A percentile compares a stretch with the other conserved stretches of the same genome.
phyloP scores from a whole-genome alignment of 1,284 basidiomycete genomes.

The Trametes sp. region DNA sequence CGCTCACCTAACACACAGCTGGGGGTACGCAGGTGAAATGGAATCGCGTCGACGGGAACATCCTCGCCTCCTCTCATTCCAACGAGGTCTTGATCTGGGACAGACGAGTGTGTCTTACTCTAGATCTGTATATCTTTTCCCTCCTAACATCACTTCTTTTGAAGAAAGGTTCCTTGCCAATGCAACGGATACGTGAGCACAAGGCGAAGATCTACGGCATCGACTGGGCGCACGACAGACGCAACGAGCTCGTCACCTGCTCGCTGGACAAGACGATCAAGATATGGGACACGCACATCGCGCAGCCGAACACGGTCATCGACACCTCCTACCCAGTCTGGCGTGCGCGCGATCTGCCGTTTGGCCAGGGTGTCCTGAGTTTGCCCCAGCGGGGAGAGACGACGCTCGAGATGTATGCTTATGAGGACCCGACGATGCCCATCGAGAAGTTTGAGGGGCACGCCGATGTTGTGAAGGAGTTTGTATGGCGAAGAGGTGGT shows the following conservation, averaged over 20 bases:
- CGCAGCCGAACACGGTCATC: slow-evolving; percentile 63
- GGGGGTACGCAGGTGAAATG: slow-evolving; percentile 96
- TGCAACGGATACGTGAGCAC: slow-evolving; percentile 82
- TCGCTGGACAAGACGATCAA: slow-evolving; percentile 94
- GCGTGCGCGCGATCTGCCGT: slow-evolving; percentile 92
- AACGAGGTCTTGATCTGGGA: slow-evolving; percentile 90
- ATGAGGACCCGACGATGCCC: slow-evolving; percentile 56
- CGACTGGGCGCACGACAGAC: slow-evolving; percentile 84
- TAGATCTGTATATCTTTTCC: background rate
- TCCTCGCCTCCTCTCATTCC: slow-evolving; percentile 88
- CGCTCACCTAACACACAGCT: slow-evolving; percentile 49
- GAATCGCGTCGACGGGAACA: slow-evolving; percentile 86
- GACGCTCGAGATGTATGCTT: slow-evolving; percentile 85
- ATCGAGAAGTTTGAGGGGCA: slow-evolving; percentile 89
- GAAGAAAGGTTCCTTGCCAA: slow-evolving; percentile 89
- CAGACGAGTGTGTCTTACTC: slow-evolving; percentile 63
- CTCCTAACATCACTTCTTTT: background rate
- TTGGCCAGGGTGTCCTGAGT: slow-evolving; percentile 89
- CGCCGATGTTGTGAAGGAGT: slow-evolving; percentile 95
- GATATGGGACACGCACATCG: slow-evolving; percentile 68
- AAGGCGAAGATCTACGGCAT: slow-evolving; percentile 93
- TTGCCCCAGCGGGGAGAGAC: slow-evolving; percentile 91
- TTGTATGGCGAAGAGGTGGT: slow-evolving; percentile 88
- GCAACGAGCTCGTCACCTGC: slow-evolving; percentile 88
- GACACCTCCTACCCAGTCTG: slow-evolving; percentile 90